Evolutionary conservation across 352 stramenopile species (phyloP).

Genomic region (Phytophthora litchii): DNA sequence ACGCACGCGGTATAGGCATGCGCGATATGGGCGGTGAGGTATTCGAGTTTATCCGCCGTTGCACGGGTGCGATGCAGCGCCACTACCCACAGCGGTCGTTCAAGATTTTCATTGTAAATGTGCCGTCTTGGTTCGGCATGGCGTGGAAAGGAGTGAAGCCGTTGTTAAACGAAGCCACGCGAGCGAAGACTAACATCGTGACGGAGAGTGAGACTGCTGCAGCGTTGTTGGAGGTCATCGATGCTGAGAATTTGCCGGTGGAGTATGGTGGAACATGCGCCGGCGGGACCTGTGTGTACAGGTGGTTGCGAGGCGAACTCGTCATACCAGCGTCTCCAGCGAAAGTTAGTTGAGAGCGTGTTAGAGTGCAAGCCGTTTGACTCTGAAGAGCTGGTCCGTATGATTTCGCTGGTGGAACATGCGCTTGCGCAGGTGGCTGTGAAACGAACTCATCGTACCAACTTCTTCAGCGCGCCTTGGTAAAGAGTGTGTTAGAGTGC

Average conservation of each 20-base stretch:
- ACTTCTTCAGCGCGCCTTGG: constrained; percentile 53
- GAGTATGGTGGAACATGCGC: constrained; percentile 84
- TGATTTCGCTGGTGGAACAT: constrained; percentile 48
- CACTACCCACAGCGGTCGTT: constrained; percentile 90
- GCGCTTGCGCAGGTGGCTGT: constrained; percentile 63
- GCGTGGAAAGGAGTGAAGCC: constrained; percentile 91
- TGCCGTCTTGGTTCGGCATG: constrained; percentile 91
- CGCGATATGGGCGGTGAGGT: constrained; percentile 73
- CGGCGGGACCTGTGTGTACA: constrained; percentile 67
- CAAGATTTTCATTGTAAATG: constrained; percentile 94
- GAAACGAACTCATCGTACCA: constrained; percentile 75
- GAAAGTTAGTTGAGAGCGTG: constrained; percentile 59
- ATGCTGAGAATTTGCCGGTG: constrained; percentile 63
- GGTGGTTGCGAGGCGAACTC: constrained; percentile 77
- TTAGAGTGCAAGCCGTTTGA: constrained; percentile 55
- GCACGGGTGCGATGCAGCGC: constrained; percentile 82
- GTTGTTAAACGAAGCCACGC: constrained; percentile 87
- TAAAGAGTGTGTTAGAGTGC: constrained; percentile 60
- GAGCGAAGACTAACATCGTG: constrained; percentile 89
- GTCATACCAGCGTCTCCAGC: constrained; percentile 64
- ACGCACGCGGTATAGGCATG: constrained; percentile 78
- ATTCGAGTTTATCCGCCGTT: constrained; percentile 86
- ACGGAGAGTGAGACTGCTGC: constrained; percentile 62
- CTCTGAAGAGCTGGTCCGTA: constrained; percentile 32
- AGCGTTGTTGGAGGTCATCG: constrained; percentile 62